Evolutionary conservation across 768 basidiomycete species (phyloP).

Genomic region (Naganishia vaughanmartiniae): DNA sequence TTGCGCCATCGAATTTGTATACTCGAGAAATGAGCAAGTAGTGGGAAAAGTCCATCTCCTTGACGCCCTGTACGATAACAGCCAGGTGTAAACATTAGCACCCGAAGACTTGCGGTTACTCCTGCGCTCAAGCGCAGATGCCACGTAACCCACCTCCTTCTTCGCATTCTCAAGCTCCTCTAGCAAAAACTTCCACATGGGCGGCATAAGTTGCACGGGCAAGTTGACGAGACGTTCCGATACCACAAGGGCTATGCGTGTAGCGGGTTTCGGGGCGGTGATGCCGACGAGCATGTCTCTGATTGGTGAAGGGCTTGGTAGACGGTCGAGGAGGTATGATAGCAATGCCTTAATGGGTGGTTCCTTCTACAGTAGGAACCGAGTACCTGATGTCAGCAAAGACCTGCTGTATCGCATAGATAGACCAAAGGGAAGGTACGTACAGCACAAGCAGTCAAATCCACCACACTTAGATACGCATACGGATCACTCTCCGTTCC

Average conservation of each 20-base stretch:
- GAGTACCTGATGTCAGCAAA: background rate
- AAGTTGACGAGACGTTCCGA: slow-evolving; percentile 90
- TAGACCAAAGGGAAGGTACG: slow-evolving; percentile 30
- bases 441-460: slow-evolving; percentile 69
- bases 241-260: slow-evolving; percentile 76
- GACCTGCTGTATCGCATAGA: no score
- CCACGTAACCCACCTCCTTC: slow-evolving; percentile 57
- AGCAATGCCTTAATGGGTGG: slow-evolving; percentile 68
- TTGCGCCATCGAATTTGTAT: slow-evolving; percentile 69
- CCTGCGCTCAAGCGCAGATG: background rate
- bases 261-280: slow-evolving; percentile 46
- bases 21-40: slow-evolving; percentile 73
- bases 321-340: slow-evolving; percentile 65
- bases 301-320: slow-evolving; percentile 55
- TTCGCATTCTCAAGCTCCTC: slow-evolving; percentile 76
- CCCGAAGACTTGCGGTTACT: background rate
- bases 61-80: slow-evolving; percentile 53
- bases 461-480: slow-evolving; percentile 78
- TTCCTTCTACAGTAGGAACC: slow-evolving; percentile 58
- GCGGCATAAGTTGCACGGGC: slow-evolving; percentile 87
- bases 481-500: slow-evolving; percentile 85
- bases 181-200: slow-evolving; percentile 83
- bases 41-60: slow-evolving; percentile 71
- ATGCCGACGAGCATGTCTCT: slow-evolving; percentile 58
- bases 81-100: background rate